Base-by-base conservation (phyloP, 495 filamentous ascomycete genomes). In the Platismatia glauca region DNA sequence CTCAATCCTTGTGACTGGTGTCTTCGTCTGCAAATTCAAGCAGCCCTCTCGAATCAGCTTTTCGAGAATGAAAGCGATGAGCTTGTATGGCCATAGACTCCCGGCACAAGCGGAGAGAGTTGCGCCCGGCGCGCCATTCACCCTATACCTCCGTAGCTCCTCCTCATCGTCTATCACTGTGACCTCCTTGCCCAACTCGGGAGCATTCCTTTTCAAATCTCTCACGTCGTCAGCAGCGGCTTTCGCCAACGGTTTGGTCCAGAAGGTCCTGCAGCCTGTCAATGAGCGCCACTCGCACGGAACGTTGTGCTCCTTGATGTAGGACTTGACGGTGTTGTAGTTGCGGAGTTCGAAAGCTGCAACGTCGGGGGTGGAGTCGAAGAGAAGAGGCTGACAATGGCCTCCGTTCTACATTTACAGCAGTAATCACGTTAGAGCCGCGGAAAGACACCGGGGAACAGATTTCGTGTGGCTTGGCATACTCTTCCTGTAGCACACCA, bases 81-180 rank as follows among this genome's bases (percentile, higher is more conserved):
- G 81, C 69, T 89, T 91, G 69, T 94, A 95, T 0, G 91, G 91
- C 89, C 89, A 95, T 1, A 85, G 60, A 20, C 77, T 76, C 0
- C 74, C 81, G 1, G 81, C 81, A 3, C 72, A 72, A 1, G 72
- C 68, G 2, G 75, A 72, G 0, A 83, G 33, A 3, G 72, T 71
- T 6, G 79, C 71, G 0, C 79, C 79, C 1, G 68, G 62, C 33
- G 79, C 81, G 13, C 66, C 68, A 4, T 76, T 70, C 35, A 84
- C 73, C 11, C 72, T 69, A 48, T 76, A 73, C 38, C 73, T 61
- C 35, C 52, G 59, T 52, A 79, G 59, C 20, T 67, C 66, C 1
- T 63, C 67, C 39, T 68, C 69, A 39, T 72, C 68, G 13, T 62
- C 70, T 33, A 75, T 68, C 9, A 77, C 55, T 11, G 56, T 56